These are phyloP conservation scores for Trichoderma gracile DNA, from an alignment of 2,329 filamentous ascomycete genomes.

Conservation along the genomic window DNA sequence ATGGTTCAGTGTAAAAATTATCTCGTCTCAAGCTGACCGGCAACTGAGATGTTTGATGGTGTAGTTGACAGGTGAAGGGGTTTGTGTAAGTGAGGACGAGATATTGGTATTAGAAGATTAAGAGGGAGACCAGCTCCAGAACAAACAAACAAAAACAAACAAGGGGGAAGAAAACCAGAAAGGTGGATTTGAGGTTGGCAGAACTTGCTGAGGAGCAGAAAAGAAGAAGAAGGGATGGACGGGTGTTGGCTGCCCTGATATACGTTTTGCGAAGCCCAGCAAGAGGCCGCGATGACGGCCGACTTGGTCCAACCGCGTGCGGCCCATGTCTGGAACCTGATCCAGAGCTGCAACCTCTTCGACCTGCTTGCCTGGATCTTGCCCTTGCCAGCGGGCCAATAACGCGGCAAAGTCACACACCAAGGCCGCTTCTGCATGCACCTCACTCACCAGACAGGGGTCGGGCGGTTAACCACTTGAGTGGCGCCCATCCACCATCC, in stretches of 20 bases:
- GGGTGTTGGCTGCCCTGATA: slow-evolving; percentile 28
- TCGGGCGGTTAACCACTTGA: slow-evolving; percentile 24
- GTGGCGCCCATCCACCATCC: slow-evolving; percentile 23
- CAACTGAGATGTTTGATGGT: slow-evolving; percentile 38
- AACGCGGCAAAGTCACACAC: slow-evolving; percentile 15
- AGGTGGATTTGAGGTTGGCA: slow-evolving; percentile 55
- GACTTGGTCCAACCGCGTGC: not conserved
- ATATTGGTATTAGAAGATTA: slow-evolving; percentile 34
- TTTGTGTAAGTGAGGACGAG: slow-evolving; percentile 35
- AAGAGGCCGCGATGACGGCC: slow-evolving; percentile 6
- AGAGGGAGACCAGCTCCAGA: slow-evolving; percentile 57
- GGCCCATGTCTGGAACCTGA: slow-evolving; percentile 9
- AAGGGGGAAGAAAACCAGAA: slow-evolving; percentile 47
- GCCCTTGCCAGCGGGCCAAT: slow-evolving; percentile 19
- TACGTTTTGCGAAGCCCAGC: slow-evolving; percentile 25
- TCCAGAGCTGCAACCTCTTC: slow-evolving; percentile 9
- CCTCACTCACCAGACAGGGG: slow-evolving; percentile 15
- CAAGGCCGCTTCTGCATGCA: slow-evolving; percentile 13
- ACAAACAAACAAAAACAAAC: slow-evolving; percentile 41
- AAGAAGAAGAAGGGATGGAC: slow-evolving; percentile 44
- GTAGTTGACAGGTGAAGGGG: slow-evolving; percentile 27
- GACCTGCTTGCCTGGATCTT: not conserved
- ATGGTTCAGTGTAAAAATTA: slow-evolving; percentile 24
- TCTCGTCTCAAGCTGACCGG: slow-evolving; percentile 44
- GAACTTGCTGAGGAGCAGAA: slow-evolving; percentile 66